These are phyloP conservation scores for Hypoxylon rickii DNA, from an alignment of 495 filamentous ascomycete species.

Conservation along the genomic window DNA sequence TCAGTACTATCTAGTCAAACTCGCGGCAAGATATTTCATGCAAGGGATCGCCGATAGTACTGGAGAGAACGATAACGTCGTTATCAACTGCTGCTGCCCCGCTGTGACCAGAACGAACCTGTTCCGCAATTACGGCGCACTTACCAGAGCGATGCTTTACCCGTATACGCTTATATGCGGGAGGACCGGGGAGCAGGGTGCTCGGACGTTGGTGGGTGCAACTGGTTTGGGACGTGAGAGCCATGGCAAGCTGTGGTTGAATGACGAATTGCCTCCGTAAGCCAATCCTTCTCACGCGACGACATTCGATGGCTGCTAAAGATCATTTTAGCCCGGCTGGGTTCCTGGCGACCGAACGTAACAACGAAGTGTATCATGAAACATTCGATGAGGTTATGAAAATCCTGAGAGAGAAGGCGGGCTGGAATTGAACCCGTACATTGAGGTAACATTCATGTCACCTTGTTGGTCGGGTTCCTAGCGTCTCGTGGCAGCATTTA, in stretches of 20 bases:
- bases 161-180: constrained; percentile 49
- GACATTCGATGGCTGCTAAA: too few relatives aligned
- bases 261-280: constrained; percentile 32
- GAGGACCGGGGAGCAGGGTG: constrained; percentile 55
- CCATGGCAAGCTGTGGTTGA: constrained; percentile 56
- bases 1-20: constrained; percentile 32
- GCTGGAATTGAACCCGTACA: neutral
- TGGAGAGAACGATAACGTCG: constrained; percentile 11
- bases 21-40: constrained; percentile 26
- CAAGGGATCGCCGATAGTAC: constrained; percentile 11
- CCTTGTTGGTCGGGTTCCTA: too few relatives aligned
- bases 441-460: too few relatives aligned
- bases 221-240: constrained; percentile 53
- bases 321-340: constrained; percentile 7
- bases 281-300: too few relatives aligned
- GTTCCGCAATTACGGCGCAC: constrained; percentile 19
- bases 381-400: constrained; percentile 26
- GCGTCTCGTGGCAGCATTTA: too few relatives aligned
- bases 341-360: constrained; percentile 13
- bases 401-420: constrained; percentile 9
- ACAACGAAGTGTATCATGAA: constrained; percentile 6
- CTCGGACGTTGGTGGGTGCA: constrained; percentile 56
- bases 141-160: constrained; percentile 34
- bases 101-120: constrained; percentile 38
- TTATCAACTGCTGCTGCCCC: constrained; percentile 39